Conservation (phyloP, 495 filamentous ascomycete genomes). For the Apiosordaria backusii region DNA sequence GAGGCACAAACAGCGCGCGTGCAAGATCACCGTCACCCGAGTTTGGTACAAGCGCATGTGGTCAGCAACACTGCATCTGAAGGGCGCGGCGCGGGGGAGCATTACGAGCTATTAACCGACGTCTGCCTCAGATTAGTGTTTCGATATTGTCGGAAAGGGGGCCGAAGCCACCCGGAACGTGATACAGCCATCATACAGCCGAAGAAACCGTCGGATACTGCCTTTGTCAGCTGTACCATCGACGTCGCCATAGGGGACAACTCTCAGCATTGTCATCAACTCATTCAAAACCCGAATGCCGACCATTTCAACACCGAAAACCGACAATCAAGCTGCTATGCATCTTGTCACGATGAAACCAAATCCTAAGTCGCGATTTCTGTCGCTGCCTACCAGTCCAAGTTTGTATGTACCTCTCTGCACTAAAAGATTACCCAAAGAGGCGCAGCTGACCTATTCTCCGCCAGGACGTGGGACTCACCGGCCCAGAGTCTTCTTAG, state of each 20-base stretch:
- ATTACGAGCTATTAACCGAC: background rate
- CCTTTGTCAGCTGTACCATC: constrained; percentile 4
- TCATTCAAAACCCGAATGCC: background rate
- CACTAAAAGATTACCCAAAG: background rate
- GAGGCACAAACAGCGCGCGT: background rate
- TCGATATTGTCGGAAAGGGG: background rate
- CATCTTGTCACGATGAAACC: background rate
- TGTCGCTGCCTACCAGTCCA: background rate
- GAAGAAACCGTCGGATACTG: background rate
- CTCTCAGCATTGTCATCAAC: background rate
- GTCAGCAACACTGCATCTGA: background rate
- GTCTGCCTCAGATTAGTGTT: background rate
- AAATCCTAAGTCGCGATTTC: background rate
- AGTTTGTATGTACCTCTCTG: background rate
- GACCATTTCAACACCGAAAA: background rate
- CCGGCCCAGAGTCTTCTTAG: too few relatives aligned
- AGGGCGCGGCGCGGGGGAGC: background rate
- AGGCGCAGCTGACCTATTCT: background rate
- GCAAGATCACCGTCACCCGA: background rate
- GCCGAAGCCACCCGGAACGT: background rate
- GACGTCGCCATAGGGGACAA: background rate
- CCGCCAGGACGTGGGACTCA: background rate
- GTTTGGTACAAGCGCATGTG: background rate
- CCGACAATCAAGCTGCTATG: background rate
- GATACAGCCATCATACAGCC: too few relatives aligned